phyloP scores from a whole-genome alignment of 2,329 filamentous ascomycete genomes.

The Diaporthe sp. region DNA sequence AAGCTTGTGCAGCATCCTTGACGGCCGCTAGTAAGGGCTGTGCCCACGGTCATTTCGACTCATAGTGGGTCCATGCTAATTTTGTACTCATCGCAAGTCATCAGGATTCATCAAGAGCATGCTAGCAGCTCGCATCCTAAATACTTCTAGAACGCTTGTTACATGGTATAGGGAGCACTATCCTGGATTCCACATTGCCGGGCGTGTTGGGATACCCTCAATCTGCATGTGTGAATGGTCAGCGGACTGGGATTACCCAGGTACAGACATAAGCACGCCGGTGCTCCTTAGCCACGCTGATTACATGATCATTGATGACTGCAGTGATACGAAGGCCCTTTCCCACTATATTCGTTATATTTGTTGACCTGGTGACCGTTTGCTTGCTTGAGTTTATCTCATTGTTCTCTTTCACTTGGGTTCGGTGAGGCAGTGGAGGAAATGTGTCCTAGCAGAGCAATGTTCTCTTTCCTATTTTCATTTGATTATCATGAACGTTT shows the following conservation, averaged over 20 bases:
- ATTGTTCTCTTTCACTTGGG: neutral
- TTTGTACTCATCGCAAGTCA: neutral
- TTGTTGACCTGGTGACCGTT: neutral
- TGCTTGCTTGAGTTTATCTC: neutral
- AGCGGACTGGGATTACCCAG: no score
- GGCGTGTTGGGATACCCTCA: no score
- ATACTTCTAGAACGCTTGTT: neutral
- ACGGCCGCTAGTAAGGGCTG: neutral
- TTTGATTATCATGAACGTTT: no score
- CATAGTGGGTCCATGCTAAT: constrained; percentile 22
- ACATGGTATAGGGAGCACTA: neutral
- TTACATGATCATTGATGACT: neutral
- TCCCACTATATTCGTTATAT: neutral
- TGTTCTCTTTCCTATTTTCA: no score
- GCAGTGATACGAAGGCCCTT: neutral
- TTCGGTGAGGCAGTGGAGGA: no score
- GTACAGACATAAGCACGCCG: no score
- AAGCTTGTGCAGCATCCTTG: neutral
- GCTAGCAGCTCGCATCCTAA: neutral
- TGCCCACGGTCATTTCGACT: constrained; percentile 37
- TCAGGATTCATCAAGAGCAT: neutral
- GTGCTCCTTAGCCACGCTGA: neutral
- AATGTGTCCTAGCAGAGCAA: no score
- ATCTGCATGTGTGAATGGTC: neutral
- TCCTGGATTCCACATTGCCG: neutral